Evolutionary conservation across 2,329 filamentous ascomycete species (phyloP).

Genomic region (Colletotrichum sp.): DNA sequence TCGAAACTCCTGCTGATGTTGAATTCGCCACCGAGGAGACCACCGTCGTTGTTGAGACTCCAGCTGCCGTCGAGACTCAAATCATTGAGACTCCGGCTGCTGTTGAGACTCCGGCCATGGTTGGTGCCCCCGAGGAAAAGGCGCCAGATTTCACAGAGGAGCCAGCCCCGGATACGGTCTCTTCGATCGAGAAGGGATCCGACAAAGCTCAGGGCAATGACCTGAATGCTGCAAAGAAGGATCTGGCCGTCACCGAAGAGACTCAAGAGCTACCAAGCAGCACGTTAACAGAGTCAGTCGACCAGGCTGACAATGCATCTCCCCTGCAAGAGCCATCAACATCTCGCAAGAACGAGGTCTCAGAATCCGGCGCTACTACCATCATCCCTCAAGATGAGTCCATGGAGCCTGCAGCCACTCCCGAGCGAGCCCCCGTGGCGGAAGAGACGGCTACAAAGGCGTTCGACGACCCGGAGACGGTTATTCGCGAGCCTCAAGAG

Average conservation of each 20-base stretch:
- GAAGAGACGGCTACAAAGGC: background rate
- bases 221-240: background rate
- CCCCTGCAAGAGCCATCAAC: background rate
- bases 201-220: background rate
- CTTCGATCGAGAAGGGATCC: background rate
- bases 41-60: background rate
- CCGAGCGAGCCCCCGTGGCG: background rate
- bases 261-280: background rate
- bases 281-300: slow-evolving; percentile 5
- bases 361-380: background rate
- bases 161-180: background rate
- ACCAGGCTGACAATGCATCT: background rate
- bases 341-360: background rate
- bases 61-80: background rate
- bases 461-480: background rate
- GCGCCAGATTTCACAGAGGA: background rate
- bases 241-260: background rate
- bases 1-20: background rate
- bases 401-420: background rate
- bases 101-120: background rate
- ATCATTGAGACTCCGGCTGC: background rate
- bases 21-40: background rate
- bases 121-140: background rate
- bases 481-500: background rate
- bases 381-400: background rate